These are phyloP conservation scores for Boletus edulis DNA, from an alignment of 768 basidiomycete species.

Conservation along the genomic window DNA sequence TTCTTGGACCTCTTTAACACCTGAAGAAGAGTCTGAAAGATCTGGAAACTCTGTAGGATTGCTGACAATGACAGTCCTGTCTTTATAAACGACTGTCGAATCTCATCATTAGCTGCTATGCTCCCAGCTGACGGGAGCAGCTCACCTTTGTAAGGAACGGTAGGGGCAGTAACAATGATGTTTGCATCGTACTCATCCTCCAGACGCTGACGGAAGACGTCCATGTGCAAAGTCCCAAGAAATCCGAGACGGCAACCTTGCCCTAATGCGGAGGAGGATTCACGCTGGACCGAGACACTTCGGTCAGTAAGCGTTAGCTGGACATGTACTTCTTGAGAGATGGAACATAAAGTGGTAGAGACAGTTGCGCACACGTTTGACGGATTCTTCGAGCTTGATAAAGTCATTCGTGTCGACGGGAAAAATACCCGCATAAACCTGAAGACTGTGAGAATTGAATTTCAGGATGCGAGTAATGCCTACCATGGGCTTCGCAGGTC, in stretches of 20 bases:
- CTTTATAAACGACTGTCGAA: conserved; percentile 66
- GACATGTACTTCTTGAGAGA: conserved; percentile 10
- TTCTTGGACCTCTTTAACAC: conserved; percentile 80
- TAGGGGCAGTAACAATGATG: conserved; percentile 93
- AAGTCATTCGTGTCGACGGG: conserved; percentile 92
- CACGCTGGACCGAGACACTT: conserved; percentile 86
- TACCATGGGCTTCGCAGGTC: conserved; percentile 93
- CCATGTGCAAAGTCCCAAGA: conserved; percentile 94
- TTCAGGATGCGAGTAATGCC: background rate
- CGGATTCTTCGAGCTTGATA: conserved; percentile 92
- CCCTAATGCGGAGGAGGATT: conserved; percentile 91
- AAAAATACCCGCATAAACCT: conserved; percentile 95
- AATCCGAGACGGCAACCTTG: conserved; percentile 96
- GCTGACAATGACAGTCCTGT: conserved; percentile 65
- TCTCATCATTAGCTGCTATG: background rate
- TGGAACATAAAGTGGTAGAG: conserved; percentile 1
- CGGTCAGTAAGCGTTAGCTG: conserved; percentile 85
- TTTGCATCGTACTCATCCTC: conserved; percentile 97
- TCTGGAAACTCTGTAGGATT: conserved; percentile 98
- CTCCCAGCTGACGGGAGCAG: background rate
- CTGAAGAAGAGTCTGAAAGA: conserved; percentile 52
- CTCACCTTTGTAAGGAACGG: conserved; percentile 87
- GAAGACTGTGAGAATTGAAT: background rate
- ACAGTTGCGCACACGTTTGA: conserved; percentile 64
- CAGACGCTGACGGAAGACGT: conserved; percentile 90